Evolutionary conservation across 2,329 filamentous ascomycete species (phyloP).

Genomic region (Chrysoporthe deuterocubensis): DNA sequence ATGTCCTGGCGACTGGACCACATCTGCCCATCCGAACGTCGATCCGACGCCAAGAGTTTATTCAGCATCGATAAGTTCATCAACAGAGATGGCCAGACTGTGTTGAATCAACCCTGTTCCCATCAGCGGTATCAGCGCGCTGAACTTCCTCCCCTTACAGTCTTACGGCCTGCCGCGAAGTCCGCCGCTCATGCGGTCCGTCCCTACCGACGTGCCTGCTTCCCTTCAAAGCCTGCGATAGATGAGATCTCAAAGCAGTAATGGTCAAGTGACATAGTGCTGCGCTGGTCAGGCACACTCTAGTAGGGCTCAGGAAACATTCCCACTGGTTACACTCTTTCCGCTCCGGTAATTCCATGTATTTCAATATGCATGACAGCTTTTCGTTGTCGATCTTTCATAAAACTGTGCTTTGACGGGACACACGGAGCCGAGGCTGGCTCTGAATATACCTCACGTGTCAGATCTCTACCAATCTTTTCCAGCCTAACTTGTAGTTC

Average conservation of each 20-base stretch:
- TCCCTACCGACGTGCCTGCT: slow-evolving; percentile 45
- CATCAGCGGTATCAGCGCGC: slow-evolving; percentile 1
- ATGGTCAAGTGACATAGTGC: slow-evolving; percentile 37
- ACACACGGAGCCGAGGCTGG: background rate
- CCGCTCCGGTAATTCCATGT: slow-evolving; percentile 35
- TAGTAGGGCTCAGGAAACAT: background rate
- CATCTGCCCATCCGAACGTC: background rate
- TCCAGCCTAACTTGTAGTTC: background rate
- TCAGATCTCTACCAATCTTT: slow-evolving; percentile 12
- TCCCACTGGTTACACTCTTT: slow-evolving; percentile 29
- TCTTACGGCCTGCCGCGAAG: background rate
- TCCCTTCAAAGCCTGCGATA: slow-evolving; percentile 37
- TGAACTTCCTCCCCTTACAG: slow-evolving; percentile 26
- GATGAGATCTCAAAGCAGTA: slow-evolving; percentile 31
- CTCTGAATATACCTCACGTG: slow-evolving; percentile 5
- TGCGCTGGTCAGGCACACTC: slow-evolving; percentile 31
- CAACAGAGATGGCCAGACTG: background rate
- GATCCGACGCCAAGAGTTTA: background rate
- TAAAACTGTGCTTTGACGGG: background rate
- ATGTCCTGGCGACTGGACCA: background rate
- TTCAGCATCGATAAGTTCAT: background rate
- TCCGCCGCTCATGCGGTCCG: slow-evolving; percentile 46
- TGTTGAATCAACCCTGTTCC: background rate
- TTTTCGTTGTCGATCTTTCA: slow-evolving; percentile 27
- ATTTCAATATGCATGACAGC: slow-evolving; percentile 33